These are phyloP conservation scores for Neoboletus subvelutipes DNA, from an alignment of 768 basidiomycete genomes.

Conservation along the genomic window DNA sequence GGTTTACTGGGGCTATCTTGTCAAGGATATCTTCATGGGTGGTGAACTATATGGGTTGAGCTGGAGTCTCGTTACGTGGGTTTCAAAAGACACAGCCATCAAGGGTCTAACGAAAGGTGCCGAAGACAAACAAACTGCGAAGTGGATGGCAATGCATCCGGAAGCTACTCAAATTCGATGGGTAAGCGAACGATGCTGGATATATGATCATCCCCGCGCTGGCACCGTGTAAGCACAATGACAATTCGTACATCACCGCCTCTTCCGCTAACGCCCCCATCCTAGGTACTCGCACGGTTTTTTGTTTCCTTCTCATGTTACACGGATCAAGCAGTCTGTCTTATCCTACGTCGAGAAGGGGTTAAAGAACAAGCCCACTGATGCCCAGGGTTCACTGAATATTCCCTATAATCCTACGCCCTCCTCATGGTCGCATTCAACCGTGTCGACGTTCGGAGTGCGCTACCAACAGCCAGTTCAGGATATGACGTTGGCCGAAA, in stretches of 20 bases:
- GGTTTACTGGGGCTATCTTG: slow-evolving; percentile 87
- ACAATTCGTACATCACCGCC: not conserved
- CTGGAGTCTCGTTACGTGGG: slow-evolving; percentile 85
- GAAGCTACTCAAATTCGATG: slow-evolving; percentile 77
- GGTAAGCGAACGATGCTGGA: slow-evolving; percentile 93
- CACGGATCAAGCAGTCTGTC: slow-evolving; percentile 61
- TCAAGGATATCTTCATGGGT: slow-evolving; percentile 93
- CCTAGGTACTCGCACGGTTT: slow-evolving; percentile 92
- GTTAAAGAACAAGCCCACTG: slow-evolving; percentile 37
- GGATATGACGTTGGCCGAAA: slow-evolving; percentile 63
- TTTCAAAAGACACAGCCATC: slow-evolving; percentile 71
- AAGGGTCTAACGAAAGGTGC: slow-evolving; percentile 71
- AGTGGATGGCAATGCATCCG: slow-evolving; percentile 90
- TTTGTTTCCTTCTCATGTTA: slow-evolving; percentile 86
- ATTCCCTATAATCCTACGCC: slow-evolving; percentile 42
- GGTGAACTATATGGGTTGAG: slow-evolving; percentile 92
- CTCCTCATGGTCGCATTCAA: slow-evolving; percentile 73
- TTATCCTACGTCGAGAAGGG: slow-evolving; percentile 49
- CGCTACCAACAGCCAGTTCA: slow-evolving; percentile 69
- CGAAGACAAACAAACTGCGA: slow-evolving; percentile 92
- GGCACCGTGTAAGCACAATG: slow-evolving; percentile 76
- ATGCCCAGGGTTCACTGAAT: slow-evolving; percentile 20
- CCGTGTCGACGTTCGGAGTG: slow-evolving; percentile 80
- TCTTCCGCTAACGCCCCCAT: slow-evolving; percentile 4
- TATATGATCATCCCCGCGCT: slow-evolving; percentile 95